A percentile compares a stretch with the other conserved stretches of the same genome.
Evolutionary conservation across 345 rosid species (phyloP).

Genomic region (Passiflora organensis): DNA sequence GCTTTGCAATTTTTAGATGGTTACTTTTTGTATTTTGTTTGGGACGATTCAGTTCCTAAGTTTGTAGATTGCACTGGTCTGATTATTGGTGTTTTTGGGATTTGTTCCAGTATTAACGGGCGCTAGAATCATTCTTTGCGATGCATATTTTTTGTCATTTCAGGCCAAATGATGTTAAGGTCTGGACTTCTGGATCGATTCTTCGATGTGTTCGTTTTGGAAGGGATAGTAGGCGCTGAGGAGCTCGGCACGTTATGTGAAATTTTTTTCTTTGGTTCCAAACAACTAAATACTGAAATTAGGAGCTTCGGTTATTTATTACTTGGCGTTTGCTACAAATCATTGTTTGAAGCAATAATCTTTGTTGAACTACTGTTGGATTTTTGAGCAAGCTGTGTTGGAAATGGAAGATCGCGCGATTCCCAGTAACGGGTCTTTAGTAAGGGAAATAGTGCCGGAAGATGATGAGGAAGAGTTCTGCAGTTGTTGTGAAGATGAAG

Average conservation of each 20-base stretch:
- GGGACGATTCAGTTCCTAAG: constrained; percentile 1
- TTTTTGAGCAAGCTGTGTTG: constrained; percentile 5
- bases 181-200: constrained; percentile 12
- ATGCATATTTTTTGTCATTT: constrained; percentile 3
- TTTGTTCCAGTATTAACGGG: constrained; percentile 17
- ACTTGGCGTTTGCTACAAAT: constrained; percentile 19
- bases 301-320: constrained; percentile 21
- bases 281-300: constrained; percentile 9
- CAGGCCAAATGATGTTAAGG: constrained; percentile 11
- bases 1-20: constrained; percentile 22
- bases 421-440: constrained; percentile 29
- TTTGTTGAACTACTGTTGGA: constrained; percentile 2
- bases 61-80: constrained; percentile 31
- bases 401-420: constrained; percentile 47
- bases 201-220: constrained; percentile 6
- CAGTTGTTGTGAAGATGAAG: constrained; percentile 91
- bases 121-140: constrained; percentile 13
- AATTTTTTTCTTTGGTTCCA: background rate
- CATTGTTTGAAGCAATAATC: constrained; percentile 16
- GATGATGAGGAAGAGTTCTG: constrained; percentile 89
- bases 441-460: constrained; percentile 41
- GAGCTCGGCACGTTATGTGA: background rate
- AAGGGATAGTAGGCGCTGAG: too few species aligned
- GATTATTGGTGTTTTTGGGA: constrained; percentile 20
- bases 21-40: constrained; percentile 14